phyloP scores from a whole-genome alignment of 2,329 filamentous ascomycete species.

The Didymella lethalis region DNA sequence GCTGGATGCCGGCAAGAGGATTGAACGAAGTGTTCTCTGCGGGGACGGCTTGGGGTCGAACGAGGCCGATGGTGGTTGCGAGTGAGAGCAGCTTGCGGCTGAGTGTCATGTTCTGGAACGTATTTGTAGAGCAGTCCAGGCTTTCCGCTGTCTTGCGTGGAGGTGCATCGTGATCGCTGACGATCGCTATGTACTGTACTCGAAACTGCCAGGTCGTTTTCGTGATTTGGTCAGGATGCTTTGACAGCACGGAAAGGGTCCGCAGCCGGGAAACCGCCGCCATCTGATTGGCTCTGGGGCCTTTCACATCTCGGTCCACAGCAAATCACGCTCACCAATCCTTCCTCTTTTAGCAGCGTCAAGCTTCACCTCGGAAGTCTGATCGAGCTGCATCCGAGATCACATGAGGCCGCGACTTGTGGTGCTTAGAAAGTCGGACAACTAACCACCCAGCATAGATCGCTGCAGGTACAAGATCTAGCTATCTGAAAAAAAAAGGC shows the following conservation, averaged over 20 bases:
- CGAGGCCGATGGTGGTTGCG: conserved; percentile 23
- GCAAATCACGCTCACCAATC: not conserved
- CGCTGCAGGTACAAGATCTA: no score
- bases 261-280: conserved; percentile 16
- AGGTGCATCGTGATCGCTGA: conserved; percentile 21
- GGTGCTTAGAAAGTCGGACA: not conserved
- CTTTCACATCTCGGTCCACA: not conserved
- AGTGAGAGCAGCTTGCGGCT: conserved; percentile 23
- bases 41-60: conserved; percentile 17
- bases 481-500: no score
- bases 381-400: conserved; percentile 10
- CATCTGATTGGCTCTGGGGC: not conserved
- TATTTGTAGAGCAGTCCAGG: not conserved
- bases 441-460: no score
- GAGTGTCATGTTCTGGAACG: conserved; percentile 28
- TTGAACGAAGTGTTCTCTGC: conserved; percentile 37
- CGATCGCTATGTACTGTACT: conserved; percentile 9
- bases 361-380: not conserved
- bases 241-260: conserved; percentile 34
- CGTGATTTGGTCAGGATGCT: conserved; percentile 29
- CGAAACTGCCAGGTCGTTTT: conserved; percentile 9
- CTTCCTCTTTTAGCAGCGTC: not conserved
- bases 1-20: conserved; percentile 37
- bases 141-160: conserved; percentile 1
- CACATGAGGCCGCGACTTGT: conserved; percentile 17